These are phyloP conservation scores for Cyclaneusma minus DNA, from an alignment of 2,329 filamentous ascomycete species.

Conservation along the genomic window DNA sequence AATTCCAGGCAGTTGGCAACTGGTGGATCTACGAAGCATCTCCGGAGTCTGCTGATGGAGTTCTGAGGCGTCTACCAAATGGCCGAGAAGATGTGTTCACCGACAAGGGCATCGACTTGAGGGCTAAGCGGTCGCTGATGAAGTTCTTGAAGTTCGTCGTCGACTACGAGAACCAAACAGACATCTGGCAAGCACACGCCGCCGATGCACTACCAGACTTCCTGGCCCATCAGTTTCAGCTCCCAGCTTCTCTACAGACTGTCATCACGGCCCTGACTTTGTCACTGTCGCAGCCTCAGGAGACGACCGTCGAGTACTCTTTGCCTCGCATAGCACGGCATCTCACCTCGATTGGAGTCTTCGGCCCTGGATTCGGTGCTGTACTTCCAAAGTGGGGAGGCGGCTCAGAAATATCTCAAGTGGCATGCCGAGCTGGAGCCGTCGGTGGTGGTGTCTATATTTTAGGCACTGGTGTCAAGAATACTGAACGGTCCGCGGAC, in stretches of 20 bases:
- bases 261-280: constrained; percentile 58
- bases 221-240: constrained; percentile 44
- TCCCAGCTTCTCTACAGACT: constrained; percentile 52
- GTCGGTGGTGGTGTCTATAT: constrained; percentile 89
- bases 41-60: constrained; percentile 11
- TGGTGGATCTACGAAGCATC: constrained; percentile 61
- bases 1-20: constrained; percentile 84
- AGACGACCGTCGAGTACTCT: constrained; percentile 47
- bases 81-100: constrained; percentile 86
- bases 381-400: constrained; percentile 91
- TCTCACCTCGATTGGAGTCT: constrained; percentile 70
- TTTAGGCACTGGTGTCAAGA: constrained; percentile 52
- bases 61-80: constrained; percentile 61
- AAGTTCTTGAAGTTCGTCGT: constrained; percentile 84
- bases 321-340: constrained; percentile 64
- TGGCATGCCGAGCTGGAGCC: constrained; percentile 76
- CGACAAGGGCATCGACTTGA: constrained; percentile 57
- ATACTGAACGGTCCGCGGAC: constrained; percentile 13
- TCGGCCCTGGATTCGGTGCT: constrained; percentile 78
- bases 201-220: constrained; percentile 40
- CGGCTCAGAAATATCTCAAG: constrained; percentile 75
- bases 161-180: constrained; percentile 47
- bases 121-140: constrained; percentile 76
- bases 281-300: constrained; percentile 38
- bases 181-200: constrained; percentile 42